Percentiles rank a stretch among this genome's conserved stretches.
Evolutionary conservation across 2,329 filamentous ascomycete genomes (phyloP).

Genomic region (Hymenoscyphus repandus): DNA sequence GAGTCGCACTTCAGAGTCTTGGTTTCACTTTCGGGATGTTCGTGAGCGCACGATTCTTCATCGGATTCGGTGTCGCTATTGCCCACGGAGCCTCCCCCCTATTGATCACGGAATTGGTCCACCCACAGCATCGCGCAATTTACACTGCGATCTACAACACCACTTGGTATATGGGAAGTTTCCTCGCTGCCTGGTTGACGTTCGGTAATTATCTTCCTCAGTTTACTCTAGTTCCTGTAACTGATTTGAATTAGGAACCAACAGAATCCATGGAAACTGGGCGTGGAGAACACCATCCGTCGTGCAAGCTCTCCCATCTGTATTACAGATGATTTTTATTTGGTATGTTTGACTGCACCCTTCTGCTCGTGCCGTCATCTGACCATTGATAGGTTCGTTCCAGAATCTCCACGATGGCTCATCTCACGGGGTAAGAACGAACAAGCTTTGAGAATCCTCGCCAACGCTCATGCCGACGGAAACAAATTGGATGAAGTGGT

Average conservation of each 20-base stretch:
- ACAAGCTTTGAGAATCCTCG: conserved; percentile 44
- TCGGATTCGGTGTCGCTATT: conserved; percentile 31
- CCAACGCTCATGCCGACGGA: conserved; percentile 40
- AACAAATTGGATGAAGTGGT: conserved; percentile 36
- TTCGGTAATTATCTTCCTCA: conserved; percentile 30
- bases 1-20: conserved; percentile 35
- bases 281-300: conserved; percentile 33
- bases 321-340: conserved; percentile 24
- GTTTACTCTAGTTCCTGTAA: background rate
- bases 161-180: conserved; percentile 39
- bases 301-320: conserved; percentile 28
- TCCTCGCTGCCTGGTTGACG: conserved; percentile 41
- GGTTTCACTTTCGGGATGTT: conserved; percentile 38
- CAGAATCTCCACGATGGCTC: conserved; percentile 37
- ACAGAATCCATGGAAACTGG: conserved; percentile 31
- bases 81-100: conserved; percentile 23
- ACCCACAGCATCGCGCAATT: conserved; percentile 41
- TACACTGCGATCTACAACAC: conserved; percentile 41
- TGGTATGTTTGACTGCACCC: conserved; percentile 14
- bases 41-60: conserved; percentile 34
- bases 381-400: conserved; percentile 28
- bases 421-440: conserved; percentile 42
- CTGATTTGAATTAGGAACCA: conserved; percentile 29
- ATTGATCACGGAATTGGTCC: conserved; percentile 39
- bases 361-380: conserved; percentile 11